Conservation (phyloP, 306 rosid species). For the Sophora flavescens region DNA sequence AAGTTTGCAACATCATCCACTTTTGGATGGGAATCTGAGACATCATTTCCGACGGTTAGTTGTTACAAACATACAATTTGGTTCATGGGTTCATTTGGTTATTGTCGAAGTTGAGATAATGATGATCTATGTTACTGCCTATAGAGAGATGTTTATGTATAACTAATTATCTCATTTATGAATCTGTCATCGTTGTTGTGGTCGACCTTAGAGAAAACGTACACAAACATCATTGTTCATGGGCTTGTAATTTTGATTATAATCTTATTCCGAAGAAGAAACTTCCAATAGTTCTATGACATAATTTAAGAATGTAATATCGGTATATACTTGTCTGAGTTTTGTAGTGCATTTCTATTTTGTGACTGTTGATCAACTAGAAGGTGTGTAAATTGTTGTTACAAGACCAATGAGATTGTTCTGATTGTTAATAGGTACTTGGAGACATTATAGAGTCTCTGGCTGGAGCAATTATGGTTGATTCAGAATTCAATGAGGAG, state of each 20-base stretch:
- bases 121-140: background rate
- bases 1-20: conserved; percentile 51
- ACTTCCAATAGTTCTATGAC: background rate
- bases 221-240: too few species aligned
- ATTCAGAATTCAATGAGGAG: conserved; percentile 66
- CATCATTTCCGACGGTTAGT: conserved; percentile 79
- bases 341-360: background rate
- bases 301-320: background rate
- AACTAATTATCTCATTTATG: too few species aligned
- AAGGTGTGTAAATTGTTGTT: conserved; percentile 1
- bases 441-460: conserved; percentile 87
- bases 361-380: conserved; percentile 5
- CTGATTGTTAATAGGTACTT: conserved; percentile 63
- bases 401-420: conserved; percentile 11
- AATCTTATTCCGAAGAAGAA: too few species aligned
- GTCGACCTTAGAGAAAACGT: background rate
- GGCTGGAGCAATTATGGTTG: conserved; percentile 84
- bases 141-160: conserved; percentile 7
- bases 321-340: background rate
- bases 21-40: conserved; percentile 78
- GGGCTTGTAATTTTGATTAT: too few species aligned
- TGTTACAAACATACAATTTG: background rate
- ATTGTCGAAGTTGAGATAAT: conserved; percentile 1
- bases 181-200: background rate
- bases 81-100: background rate